phyloP scores from a whole-genome alignment of 2,329 filamentous ascomycete species.

The Corinectria fuckeliana region DNA sequence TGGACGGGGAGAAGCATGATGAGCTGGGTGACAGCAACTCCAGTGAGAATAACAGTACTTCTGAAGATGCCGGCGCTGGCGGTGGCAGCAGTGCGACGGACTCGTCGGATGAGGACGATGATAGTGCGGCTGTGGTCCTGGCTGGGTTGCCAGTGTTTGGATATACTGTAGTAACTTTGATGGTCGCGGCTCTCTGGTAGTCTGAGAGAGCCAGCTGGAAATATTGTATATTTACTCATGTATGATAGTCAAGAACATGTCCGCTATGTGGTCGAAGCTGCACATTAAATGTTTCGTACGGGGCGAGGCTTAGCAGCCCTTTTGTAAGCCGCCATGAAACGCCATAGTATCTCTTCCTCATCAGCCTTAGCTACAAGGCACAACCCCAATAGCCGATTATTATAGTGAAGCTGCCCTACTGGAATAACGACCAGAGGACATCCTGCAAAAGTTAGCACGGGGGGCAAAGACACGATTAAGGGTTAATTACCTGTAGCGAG shows the following conservation, averaged over 20 bases:
- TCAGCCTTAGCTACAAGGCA: not conserved
- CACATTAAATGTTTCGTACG: not conserved
- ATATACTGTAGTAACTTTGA: slow-evolving; percentile 18
- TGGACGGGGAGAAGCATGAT: slow-evolving; percentile 16
- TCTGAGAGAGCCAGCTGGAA: too few relatives aligned
- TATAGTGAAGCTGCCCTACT: not conserved
- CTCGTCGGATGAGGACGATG: slow-evolving; percentile 19
- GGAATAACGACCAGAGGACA: slow-evolving; percentile 3
- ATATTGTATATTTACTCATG: too few relatives aligned
- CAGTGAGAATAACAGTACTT: not conserved
- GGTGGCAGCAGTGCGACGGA: too few relatives aligned
- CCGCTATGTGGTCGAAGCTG: too few relatives aligned
- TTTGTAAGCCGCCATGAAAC: slow-evolving; percentile 2
- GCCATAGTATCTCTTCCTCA: not conserved
- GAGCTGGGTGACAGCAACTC: not conserved
- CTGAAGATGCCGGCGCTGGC: not conserved
- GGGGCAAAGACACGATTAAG: not conserved
- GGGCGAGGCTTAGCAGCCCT: not conserved
- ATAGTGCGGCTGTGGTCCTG: slow-evolving; percentile 15
- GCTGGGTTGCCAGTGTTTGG: slow-evolving; percentile 11
- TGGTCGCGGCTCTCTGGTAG: not conserved
- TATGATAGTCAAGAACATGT: too few relatives aligned
- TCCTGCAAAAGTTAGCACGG: not conserved
- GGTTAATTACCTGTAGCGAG: not conserved
- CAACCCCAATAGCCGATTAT: not conserved